Base-by-base conservation (phyloP, 345 rosid genomes). In the Capsella bursapastoris region DNA sequence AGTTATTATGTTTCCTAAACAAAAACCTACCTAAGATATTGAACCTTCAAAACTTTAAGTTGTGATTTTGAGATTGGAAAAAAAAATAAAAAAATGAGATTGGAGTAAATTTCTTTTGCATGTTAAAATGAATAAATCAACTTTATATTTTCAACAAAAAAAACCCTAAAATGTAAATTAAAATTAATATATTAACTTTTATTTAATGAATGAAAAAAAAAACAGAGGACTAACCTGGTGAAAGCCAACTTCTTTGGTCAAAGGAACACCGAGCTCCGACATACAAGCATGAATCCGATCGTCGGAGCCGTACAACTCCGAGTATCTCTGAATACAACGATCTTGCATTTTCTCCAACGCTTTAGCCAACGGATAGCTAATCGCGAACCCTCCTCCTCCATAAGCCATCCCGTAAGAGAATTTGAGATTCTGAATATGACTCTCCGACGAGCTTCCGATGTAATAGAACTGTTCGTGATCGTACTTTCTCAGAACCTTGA, bases 311-410 rank as follows among this genome's bases (percentile, higher is more conserved):
- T 93, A 90, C 45, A 93, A 71, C 0, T 45, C 27, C 0, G 93
- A 84, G 47, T 93, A 89, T 49, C 87, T 82, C 44, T 79, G 71
- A 27, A 90, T 75, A 68, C 97, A 90, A 10, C 87, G 55, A 58
- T 90, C 98, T 63, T 87, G 97, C 81, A 85, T 84, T 57, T 72
- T 84, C 61, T 76, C 85, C 6, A 90, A 78, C 4, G 83, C 84
- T 58, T 74, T 81, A 0, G 97, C 98, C 55, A 90, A 74, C 0
- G 90, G 84, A 70, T 84, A 89, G 72, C 97, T 89, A 2, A 90
- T 86, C 11, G 93, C 93, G 7, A 93, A 90, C 4, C 97, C 96
- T n/a, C 97, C 98, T 12, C 98, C 98, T 7, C 98, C 97, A 28
- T 83, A 93, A 13, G 89, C 96, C 97, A 93, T 93, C 3, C 83